Conservation (phyloP, 345 rosid species). For the Aquilaria malaccensis region DNA sequence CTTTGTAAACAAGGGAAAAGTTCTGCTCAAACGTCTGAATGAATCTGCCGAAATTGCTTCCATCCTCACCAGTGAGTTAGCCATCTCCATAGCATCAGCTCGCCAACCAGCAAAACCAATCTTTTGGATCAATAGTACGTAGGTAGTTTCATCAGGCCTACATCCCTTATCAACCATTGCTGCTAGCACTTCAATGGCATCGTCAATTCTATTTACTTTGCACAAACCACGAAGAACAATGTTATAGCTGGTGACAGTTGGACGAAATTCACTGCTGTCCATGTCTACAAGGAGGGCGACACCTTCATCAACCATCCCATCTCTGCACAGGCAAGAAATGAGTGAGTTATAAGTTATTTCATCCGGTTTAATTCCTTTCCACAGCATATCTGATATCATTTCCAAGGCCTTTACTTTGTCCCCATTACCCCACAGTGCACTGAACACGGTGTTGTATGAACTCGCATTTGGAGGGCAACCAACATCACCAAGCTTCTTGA, state of each 20-base stretch:
- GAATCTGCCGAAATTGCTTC: slow-evolving; percentile 50
- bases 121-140: slow-evolving; percentile 56
- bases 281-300: slow-evolving; percentile 58
- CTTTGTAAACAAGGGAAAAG: slow-evolving; percentile 62
- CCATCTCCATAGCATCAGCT: slow-evolving; percentile 70
- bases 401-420: slow-evolving; percentile 47
- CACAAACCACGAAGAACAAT: slow-evolving; percentile 66
- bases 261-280: slow-evolving; percentile 47
- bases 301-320: slow-evolving; percentile 79
- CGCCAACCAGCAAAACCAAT: slow-evolving; percentile 70
- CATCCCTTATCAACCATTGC: slow-evolving; percentile 60
- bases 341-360: slow-evolving; percentile 76
- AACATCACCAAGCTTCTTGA: slow-evolving; percentile 49
- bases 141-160: slow-evolving; percentile 77
- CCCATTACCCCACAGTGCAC: slow-evolving; percentile 67
- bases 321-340: slow-evolving; percentile 78
- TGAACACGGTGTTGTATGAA: slow-evolving; percentile 83
- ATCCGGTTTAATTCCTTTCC: slow-evolving; percentile 56
- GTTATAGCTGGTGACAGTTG: slow-evolving; percentile 66
- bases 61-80: slow-evolving; percentile 35
- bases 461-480: slow-evolving; percentile 77
- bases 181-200: slow-evolving; percentile 57
- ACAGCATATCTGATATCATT: slow-evolving; percentile 61
- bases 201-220: slow-evolving; percentile 56
- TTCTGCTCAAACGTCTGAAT: slow-evolving; percentile 45